Percentiles rank a stretch among this genome's conserved stretches.
Conservation (phyloP, 805 yeast species). For the Hyphopichia homilentoma region DNA sequence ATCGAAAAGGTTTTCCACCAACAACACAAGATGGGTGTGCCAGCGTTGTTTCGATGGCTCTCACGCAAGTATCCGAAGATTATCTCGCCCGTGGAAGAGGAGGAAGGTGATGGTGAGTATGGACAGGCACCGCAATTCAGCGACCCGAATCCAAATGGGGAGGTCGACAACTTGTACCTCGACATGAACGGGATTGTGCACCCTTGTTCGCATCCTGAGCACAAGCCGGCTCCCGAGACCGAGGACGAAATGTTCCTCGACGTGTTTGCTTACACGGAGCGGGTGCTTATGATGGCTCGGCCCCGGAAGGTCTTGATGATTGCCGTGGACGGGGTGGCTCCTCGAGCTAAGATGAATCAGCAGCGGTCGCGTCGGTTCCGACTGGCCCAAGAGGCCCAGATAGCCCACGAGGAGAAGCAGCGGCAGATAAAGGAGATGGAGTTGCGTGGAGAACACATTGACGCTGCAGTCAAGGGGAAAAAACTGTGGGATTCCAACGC, state of each 20-base stretch:
- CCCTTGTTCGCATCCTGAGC: constrained; percentile 98
- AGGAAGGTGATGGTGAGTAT: constrained; percentile 59
- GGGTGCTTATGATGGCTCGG: constrained; percentile 89
- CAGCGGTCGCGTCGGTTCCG: constrained; percentile 92
- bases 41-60: constrained; percentile 96
- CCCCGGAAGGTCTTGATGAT: constrained; percentile 91
- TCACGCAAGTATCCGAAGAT: constrained; percentile 91
- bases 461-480: constrained; percentile 67
- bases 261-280: constrained; percentile 86
- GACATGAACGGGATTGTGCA: constrained; percentile 99
- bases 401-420: constrained; percentile 70
- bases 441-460: constrained; percentile 68
- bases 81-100: constrained; percentile 85
- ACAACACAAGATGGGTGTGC: constrained; percentile 97
- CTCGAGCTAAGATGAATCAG: constrained; percentile 97
- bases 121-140: constrained; percentile 64
- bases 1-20: no score
- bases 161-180: constrained; percentile 84
- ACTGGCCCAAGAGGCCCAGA: constrained; percentile 83
- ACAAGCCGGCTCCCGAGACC: constrained; percentile 91
- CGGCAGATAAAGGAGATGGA: constrained; percentile 57
- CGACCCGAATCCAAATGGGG: constrained; percentile 91
- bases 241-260: constrained; percentile 97
- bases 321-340: constrained; percentile 99
- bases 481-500: constrained; percentile 94